phyloP scores from a whole-genome alignment of 352 stramenopile genomes.

The Phytophthora pseudosyringae region DNA sequence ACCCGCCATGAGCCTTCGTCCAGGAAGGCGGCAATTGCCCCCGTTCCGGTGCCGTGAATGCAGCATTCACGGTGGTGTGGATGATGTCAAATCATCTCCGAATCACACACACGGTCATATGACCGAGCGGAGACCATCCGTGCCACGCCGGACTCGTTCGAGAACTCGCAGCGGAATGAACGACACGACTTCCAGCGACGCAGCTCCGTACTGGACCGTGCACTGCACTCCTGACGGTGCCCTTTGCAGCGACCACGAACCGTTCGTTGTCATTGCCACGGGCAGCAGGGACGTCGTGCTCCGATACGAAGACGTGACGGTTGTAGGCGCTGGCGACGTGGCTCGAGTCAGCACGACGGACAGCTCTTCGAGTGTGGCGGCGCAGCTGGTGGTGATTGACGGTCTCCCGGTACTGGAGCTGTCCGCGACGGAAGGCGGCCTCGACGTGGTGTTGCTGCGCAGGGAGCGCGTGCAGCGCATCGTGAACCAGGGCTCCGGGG shows the following conservation, averaged over 20 bases:
- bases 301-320: conserved; percentile 10
- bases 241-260: conserved; percentile 17
- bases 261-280: conserved; percentile 30
- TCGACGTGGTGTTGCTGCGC: conserved; percentile 30
- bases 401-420: conserved; percentile 28
- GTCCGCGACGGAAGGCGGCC: background rate
- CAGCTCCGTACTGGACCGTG: conserved; percentile 23
- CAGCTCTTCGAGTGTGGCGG: background rate
- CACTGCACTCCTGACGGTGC: conserved; percentile 7
- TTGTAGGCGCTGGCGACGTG: conserved; percentile 11
- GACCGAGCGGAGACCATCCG: too few species aligned
- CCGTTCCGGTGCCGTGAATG: too few species aligned
- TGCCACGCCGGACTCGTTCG: background rate
- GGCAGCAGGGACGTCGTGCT: conserved; percentile 30
- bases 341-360: conserved; percentile 15
- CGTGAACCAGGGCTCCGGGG: conserved; percentile 27
- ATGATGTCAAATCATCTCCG: conserved; percentile 10
- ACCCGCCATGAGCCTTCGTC: background rate
- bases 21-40: too few species aligned
- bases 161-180: conserved; percentile 8
- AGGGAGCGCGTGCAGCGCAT: conserved; percentile 18
- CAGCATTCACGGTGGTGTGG: background rate
- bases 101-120: too few species aligned
- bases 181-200: conserved; percentile 4
- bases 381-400: conserved; percentile 17